phyloP scores from a whole-genome alignment of 768 basidiomycete species.

The Fibroporia radiculosa region DNA sequence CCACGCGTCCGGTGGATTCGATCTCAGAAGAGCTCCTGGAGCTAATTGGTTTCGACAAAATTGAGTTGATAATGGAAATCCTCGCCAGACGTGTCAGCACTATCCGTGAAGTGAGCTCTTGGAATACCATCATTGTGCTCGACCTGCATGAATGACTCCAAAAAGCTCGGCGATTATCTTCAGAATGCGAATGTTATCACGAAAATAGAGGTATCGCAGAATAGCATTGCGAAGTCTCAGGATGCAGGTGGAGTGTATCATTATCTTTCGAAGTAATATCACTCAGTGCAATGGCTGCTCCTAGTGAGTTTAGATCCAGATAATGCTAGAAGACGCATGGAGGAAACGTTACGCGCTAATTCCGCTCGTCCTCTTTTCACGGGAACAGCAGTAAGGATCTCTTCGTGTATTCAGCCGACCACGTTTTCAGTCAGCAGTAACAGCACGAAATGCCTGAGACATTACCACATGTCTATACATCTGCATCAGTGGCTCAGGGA shows the following conservation, averaged over 20 bases:
- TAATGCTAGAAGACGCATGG: conserved; percentile 55
- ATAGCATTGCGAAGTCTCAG: too few relatives aligned
- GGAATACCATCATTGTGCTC: too few relatives aligned
- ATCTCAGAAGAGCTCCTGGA: conserved; percentile 77
- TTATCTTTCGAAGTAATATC: neutral
- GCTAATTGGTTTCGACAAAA: conserved; percentile 74
- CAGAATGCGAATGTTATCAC: too few relatives aligned
- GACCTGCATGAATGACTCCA: too few relatives aligned
- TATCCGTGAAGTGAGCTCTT: conserved; percentile 37
- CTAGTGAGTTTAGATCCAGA: conserved; percentile 19
- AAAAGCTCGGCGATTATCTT: too few relatives aligned
- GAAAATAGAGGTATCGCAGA: too few relatives aligned
- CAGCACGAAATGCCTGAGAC: conserved; percentile 51
- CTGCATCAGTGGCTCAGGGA: conserved; percentile 48
- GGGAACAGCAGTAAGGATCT: conserved; percentile 20
- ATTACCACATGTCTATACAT: conserved; percentile 86
- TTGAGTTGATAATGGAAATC: conserved; percentile 71
- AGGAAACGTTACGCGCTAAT: conserved; percentile 50
- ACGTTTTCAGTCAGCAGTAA: conserved; percentile 31
- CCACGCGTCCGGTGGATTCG: conserved; percentile 49
- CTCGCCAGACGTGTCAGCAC: conserved; percentile 46
- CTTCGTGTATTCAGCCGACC: neutral
- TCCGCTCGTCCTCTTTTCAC: conserved; percentile 61
- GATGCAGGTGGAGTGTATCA: neutral
- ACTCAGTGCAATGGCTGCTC: neutral